Percentiles rank a stretch among this genome's conserved stretches.
phyloP scores from a whole-genome alignment of 768 basidiomycete species.

The Mycena polygramma region DNA sequence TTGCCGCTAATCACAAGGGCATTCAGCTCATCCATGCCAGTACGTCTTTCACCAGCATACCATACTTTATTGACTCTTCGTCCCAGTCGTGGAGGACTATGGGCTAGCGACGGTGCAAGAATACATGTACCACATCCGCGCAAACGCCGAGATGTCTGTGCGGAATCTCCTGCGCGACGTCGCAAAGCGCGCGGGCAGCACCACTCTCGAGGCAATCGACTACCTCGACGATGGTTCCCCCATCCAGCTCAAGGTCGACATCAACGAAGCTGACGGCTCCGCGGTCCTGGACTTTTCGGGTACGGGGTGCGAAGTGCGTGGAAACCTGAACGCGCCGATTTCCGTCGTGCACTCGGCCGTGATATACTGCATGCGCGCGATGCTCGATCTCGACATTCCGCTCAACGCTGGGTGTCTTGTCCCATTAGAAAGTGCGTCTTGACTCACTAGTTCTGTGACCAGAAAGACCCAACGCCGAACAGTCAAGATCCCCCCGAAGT shows the following conservation, averaged over 20 bases:
- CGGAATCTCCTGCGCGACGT: slow-evolving; percentile 85
- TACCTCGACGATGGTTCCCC: slow-evolving; percentile 92
- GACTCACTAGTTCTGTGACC: neutral
- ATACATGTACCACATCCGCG: slow-evolving; percentile 92
- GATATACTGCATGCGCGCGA: slow-evolving; percentile 90
- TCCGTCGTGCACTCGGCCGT: slow-evolving; percentile 90
- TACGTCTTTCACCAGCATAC: slow-evolving; percentile 47
- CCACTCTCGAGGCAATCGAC: slow-evolving; percentile 78
- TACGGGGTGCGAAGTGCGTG: slow-evolving; percentile 86
- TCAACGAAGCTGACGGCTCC: slow-evolving; percentile 78
- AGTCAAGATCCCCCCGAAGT: slow-evolving; percentile 87
- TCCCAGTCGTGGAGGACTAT: slow-evolving; percentile 87
- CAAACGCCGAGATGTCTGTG: slow-evolving; percentile 91
- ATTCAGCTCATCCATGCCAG: slow-evolving; percentile 86
- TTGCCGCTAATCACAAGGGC: slow-evolving; percentile 94
- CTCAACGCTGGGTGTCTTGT: slow-evolving; percentile 95
- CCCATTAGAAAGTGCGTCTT: slow-evolving; percentile 74
- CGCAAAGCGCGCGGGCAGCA: slow-evolving; percentile 75
- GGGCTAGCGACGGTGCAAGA: slow-evolving; percentile 88
- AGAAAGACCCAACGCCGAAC: neutral
- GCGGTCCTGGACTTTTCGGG: slow-evolving; percentile 90
- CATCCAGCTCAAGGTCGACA: slow-evolving; percentile 81
- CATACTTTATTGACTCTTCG: slow-evolving; percentile 22
- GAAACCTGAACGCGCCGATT: slow-evolving; percentile 88
- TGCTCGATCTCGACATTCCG: slow-evolving; percentile 90